Evolutionary conservation across 352 stramenopile species (phyloP), one percentile per base, ranked within the genome.

Genomic region (Peronospora belbahrii): DNA sequence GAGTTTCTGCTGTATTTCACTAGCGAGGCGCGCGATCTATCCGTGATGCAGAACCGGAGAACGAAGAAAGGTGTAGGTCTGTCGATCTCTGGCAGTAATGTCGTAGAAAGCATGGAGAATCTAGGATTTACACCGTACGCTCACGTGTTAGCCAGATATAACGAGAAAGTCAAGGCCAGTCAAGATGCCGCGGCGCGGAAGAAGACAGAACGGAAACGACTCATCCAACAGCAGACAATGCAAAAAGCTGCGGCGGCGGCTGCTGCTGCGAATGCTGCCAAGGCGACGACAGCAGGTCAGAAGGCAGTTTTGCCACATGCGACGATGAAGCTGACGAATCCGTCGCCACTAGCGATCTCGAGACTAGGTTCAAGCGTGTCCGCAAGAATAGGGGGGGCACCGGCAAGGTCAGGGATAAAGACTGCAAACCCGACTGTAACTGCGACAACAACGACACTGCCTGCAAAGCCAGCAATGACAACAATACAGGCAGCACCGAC

Each of bases 1-100:
- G 81, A 93, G 59, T 93, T 93, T 40, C 44, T 93, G 9, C 38
- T 93, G 28, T 93, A 83, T 28, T 62, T 90, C 24, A 88, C 76
- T 24, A 93, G 81, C 41, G 81, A 93, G 44, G 72, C 78, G 1
- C 66, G 73, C n/a, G 81, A 90, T 49, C 54, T 81, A 8, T 65
- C 73, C 3, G 45, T 77, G 19, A 49, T 83, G 35, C 65, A 88
- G 33, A 86, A 81, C 49, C 59, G 45, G 24, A 51, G 51, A 49
- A 64, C 48, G 52, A 81, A 74, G 43, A 86, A 87, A 40, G 63
- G 61, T 15, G 51, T 74, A 18, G 63, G 55, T 1, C 35, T 66
- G 10, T 69, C 68, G 0, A 74, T 93, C 39, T 75, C 76, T 2
- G 81, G 78, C 25, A 34, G 45, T 0, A 70, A 88, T 24, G 50